Evolutionary conservation across 805 yeast species (phyloP), one percentile per base, ranked within the genome.

Genomic region (Maudiozyma serrabonitensis): DNA sequence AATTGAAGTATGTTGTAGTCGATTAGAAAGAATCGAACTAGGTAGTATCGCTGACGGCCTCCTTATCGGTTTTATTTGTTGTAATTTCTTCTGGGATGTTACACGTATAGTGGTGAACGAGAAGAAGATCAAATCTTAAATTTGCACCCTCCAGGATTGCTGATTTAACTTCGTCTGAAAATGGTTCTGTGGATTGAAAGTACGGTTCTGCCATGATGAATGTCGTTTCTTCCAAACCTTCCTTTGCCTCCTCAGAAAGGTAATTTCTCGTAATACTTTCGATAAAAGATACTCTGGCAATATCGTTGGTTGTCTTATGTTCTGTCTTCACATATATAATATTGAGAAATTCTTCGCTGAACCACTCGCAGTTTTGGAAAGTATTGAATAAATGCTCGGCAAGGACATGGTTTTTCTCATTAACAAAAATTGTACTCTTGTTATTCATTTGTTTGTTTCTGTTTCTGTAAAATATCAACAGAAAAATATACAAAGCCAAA

Each of bases 141-240:
- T 60, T 58, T 4, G 65, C 51, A 3, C 63, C 62, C 39, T 53
- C 53, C 16, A 57, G 41, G 5, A 62, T 55, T 1, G 55, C 45
- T 2, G 52, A 48, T 41, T 54, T 59, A 1, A 54, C 56, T 21
- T 57, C 62, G 6, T 50, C 54, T 6, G 58, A 53, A 40, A 62
- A 62, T 2, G 62, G 61, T n/a, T 50, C 48, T 18, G 51, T 50
- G 3, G 48, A 50, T 6, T 48, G 39, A 21, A 59, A 57, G 23
- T 44, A 50, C 15, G 52, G 48, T 50, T 62, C 67, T 4, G 63
- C 55, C 16, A 60, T 51, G 9, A 61, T 60, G 35, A 62, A 60
- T 3, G 63, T 59, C 6, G 61, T 56, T 37, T 61, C 65, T 40
- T 61, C 65, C 16, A 61, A 43, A 49, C 54, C 48, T 12, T 50